phyloP scores from a whole-genome alignment of 1,284 basidiomycete genomes.

The Tilletiopsis washingtonensis region DNA sequence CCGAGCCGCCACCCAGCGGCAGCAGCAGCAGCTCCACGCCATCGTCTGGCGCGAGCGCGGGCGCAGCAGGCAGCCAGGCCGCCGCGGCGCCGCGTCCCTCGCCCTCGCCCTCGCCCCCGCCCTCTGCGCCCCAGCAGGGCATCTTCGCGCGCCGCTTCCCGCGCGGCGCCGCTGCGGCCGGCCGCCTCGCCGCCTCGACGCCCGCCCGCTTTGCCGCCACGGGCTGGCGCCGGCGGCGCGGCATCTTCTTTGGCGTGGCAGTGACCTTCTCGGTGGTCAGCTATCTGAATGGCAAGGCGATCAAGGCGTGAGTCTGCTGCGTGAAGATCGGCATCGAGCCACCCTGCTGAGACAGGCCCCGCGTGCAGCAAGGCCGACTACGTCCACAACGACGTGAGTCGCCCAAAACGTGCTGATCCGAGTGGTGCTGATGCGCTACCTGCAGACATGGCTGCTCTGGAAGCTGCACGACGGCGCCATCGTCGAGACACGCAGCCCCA shows the following conservation, averaged over 20 bases:
- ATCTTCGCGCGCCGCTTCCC: constrained; percentile 3
- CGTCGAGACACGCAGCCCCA: constrained; percentile 30
- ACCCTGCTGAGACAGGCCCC: too few species aligned
- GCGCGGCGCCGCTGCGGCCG: background rate
- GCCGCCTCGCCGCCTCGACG: constrained; percentile 9
- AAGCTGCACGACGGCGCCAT: constrained; percentile 44
- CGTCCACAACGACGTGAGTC: constrained; percentile 20
- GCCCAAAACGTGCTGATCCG: background rate
- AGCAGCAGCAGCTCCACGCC: too few species aligned
- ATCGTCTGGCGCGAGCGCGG: too few species aligned
- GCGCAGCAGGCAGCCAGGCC: too few species aligned
- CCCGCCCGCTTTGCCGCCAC: constrained; percentile 15
- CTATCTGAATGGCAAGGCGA: constrained; percentile 19
- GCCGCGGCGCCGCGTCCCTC: too few species aligned
- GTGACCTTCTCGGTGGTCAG: constrained; percentile 21
- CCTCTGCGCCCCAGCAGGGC: background rate
- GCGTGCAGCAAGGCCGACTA: constrained; percentile 5
- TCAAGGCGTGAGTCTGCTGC: background rate
- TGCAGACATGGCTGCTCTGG: constrained; percentile 40
- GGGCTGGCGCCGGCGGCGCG: constrained; percentile 21
- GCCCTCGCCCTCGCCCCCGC: too few species aligned
- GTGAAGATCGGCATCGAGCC: too few species aligned
- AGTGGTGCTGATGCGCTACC: background rate
- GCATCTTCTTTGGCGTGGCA: constrained; percentile 18
- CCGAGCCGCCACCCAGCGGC: too few species aligned